Evolutionary conservation across 208 protist species (phyloP).

Genomic region (Leishmania turanica): DNA sequence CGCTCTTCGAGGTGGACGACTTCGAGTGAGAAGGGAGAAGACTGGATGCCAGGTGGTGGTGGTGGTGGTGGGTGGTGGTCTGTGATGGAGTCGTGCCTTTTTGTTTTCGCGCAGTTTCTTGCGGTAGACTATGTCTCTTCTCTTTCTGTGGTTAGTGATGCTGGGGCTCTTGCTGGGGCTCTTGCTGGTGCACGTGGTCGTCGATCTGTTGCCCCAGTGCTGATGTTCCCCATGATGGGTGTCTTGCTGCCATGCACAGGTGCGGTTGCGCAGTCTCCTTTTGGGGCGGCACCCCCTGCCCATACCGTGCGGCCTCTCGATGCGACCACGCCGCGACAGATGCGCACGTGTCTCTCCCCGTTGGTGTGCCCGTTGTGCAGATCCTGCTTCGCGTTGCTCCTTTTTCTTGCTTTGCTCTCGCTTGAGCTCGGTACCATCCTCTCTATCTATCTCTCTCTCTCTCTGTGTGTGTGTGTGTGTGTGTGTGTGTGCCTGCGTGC

Average conservation of each 20-base stretch:
- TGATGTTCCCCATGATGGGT: background rate
- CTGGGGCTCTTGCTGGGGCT: background rate
- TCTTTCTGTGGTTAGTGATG: background rate
- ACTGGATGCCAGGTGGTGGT: background rate
- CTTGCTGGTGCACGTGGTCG: background rate
- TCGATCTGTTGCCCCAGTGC: background rate
- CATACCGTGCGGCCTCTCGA: background rate
- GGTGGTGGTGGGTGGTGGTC: background rate
- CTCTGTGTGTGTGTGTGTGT: background rate
- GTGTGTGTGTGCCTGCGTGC: background rate
- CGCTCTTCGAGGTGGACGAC: slow-evolving; percentile 51
- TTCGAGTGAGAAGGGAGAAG: background rate
- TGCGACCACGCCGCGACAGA: background rate
- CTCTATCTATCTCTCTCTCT: background rate
- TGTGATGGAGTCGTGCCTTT: background rate
- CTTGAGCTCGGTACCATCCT: background rate
- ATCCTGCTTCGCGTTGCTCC: background rate
- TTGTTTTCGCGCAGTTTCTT: background rate
- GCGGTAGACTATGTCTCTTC: background rate
- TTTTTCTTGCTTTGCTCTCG: background rate
- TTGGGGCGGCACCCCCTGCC: background rate
- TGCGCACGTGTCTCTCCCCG: background rate
- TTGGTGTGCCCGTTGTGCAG: background rate
- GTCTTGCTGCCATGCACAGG: no score
- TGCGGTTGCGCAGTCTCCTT: background rate